Conservation (phyloP, 2,329 filamentous ascomycete species). For the Apiospora phragmitis region DNA sequence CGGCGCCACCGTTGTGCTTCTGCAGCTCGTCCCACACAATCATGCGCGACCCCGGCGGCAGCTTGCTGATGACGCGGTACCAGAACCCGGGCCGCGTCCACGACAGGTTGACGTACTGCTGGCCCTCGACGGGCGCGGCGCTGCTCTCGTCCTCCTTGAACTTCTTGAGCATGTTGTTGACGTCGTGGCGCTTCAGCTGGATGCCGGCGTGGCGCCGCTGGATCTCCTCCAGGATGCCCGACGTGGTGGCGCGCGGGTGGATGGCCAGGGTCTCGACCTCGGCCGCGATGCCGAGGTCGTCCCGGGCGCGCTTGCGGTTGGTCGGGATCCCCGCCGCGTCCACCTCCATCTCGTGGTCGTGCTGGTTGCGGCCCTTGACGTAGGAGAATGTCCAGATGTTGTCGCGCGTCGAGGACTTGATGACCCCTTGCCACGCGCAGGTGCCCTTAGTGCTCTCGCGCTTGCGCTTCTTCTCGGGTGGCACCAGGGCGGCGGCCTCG, state of each 20-base stretch:
- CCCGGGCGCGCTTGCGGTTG: constrained; percentile 10
- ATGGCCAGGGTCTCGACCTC: constrained; percentile 12
- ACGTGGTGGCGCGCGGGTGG: constrained; percentile 8
- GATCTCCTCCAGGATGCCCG: constrained; percentile 1
- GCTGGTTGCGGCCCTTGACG: constrained; percentile 6
- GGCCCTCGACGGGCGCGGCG: constrained; percentile 3
- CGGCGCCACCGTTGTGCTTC: neutral
- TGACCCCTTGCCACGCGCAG: constrained; percentile 9
- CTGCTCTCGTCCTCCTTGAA: constrained; percentile 9
- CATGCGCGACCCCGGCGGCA: constrained; percentile 10
- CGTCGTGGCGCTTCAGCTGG: constrained; percentile 10
- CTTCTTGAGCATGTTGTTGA: constrained; percentile 12
- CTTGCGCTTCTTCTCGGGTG: constrained; percentile 11
- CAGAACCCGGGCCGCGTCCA: constrained; percentile 5
- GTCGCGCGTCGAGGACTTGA: constrained; percentile 12
- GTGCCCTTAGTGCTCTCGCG: constrained; percentile 10
- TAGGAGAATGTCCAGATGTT: constrained; percentile 10
- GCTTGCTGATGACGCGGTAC: constrained; percentile 10
- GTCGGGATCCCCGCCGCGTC: constrained; percentile 9
- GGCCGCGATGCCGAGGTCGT: constrained; percentile 7
- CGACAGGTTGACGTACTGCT: neutral
- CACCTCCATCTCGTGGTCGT: constrained; percentile 9
- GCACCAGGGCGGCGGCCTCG: neutral
- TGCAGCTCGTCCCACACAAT: constrained; percentile 6
- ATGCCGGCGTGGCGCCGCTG: constrained; percentile 1